These are phyloP conservation scores for Amanita polypyramis DNA, from an alignment of 768 basidiomycete genomes.

Conservation along the genomic window DNA sequence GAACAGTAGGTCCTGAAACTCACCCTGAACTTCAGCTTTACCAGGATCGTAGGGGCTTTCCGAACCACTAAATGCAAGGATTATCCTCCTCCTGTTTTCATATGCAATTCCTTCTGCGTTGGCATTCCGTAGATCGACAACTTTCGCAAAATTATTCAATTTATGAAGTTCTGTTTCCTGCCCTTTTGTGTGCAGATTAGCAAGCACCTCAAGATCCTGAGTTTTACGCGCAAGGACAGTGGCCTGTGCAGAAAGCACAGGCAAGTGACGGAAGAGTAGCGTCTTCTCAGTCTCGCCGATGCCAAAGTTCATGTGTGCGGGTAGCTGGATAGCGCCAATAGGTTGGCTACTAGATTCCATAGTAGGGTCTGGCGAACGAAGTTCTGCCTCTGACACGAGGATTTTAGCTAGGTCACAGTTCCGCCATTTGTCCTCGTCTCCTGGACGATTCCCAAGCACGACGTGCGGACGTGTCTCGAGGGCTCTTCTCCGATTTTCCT, in stretches of 20 bases:
- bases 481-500: conserved; percentile 28
- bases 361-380: conserved; percentile 19
- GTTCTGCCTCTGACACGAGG: conserved; percentile 45
- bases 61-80: conserved; percentile 66
- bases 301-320: conserved; percentile 54
- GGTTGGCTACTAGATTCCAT: conserved; percentile 17
- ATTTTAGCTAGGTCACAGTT: conserved; percentile 54
- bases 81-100: conserved; percentile 75
- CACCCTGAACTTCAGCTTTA: conserved; percentile 85
- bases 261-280: conserved; percentile 60
- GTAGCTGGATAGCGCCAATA: conserved; percentile 33
- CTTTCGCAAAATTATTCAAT: conserved; percentile 46
- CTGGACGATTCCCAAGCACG: conserved; percentile 61
- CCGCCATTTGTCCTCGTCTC: conserved; percentile 59
- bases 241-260: conserved; percentile 34
- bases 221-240: conserved; percentile 9
- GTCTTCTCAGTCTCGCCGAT: conserved; percentile 47
- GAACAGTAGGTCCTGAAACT: conserved; percentile 14
- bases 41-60: conserved; percentile 68
- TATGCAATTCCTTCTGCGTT: conserved; percentile 79
- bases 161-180: conserved; percentile 31
- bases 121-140: conserved; percentile 82
- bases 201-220: not conserved
- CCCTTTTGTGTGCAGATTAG: conserved; percentile 13
- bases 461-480: conserved; percentile 45